Evolutionary conservation across 2,329 filamentous ascomycete species (phyloP), one percentile per base, ranked within the genome.

Genomic region (Penicillium digitatum): DNA sequence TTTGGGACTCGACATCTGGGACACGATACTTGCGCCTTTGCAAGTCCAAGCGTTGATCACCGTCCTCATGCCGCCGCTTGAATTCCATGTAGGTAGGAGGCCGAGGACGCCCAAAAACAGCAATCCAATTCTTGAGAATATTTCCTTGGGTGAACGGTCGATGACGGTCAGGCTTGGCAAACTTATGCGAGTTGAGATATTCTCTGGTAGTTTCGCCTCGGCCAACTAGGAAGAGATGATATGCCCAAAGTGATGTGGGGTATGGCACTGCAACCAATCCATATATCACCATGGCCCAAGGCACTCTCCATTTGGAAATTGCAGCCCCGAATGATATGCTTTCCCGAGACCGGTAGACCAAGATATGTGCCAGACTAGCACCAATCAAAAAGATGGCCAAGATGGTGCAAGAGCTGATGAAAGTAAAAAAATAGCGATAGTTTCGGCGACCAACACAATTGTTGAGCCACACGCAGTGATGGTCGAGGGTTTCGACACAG

Each of bases 391-490:
- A 93, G 16, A 91, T 69, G 0, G 87, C 82, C 18, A 96, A 80
- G 32, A 96, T 62, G 0, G 90, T 90, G n/a, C 84, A 85, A 14
- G 87, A 85, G 51, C 84, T 85, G 61, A 99, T 86, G 73, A 96
- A 99, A 11, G 88, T 83, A 72, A 97, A 96, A 75, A 99, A 99
- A 74, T 93, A 97, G 60, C 94, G 90, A 76, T 99, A 99, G 76
- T 99, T 99, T 66, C 94, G 89, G 62, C 93, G 87, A 40, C 94
- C 94, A 47, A 99, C 88, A 66, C 94, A 99, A 72, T 99, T 99
- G 76, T 99, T 99, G 60, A 99, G 83, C 94, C 94, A 99, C 16
- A 97, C 92, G 68, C 94, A 99, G 74, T 99, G 94, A 69, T 99
- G 94, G 69, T 99, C 94, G 63, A 96, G 90, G 0, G 91, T 96